Base-by-base conservation (phyloP, 805 yeast species). In the Cyberlindnera veronae region DNA sequence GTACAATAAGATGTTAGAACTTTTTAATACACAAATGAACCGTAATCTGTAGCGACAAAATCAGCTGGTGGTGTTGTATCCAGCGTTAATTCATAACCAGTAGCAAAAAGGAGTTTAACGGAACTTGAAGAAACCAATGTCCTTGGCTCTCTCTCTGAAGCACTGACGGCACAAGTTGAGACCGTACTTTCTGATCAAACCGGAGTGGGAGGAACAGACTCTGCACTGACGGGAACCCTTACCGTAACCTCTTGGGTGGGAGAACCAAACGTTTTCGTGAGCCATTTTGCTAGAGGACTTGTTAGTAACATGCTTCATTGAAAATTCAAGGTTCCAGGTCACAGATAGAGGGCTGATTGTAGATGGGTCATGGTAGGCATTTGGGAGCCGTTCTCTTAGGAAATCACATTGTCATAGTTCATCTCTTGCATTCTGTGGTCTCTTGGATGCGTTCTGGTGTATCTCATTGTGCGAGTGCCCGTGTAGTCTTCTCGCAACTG, bases 241-340 rank as follows among this genome's bases (percentile, higher is more conserved):
- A 77, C 99, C 99, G 89, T 80, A 91, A 77, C 85, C 90, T 87
- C 98, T 88, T 83, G 99, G 99, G 95, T 93, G 99, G 73, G 98
- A 90, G 84, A 76, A 93, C 99, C 99, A 93, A 83, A 91, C 95
- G 89, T 88, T 84, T 84, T 88, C 96, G 96, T 90, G 98, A 84
- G 97, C 96, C 98, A 90, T 90, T 51, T 76, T 85, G 79, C 74
- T 69, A 60, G 40, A 53, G 26, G 29, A 26, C 6, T 21, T 32
- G 59, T 57, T 55, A 54, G 58, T 52, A 50, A 20, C 27, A 8
- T 5, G 6, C n/a, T 21, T 21, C 26, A n/a, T 13, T 6, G 27
- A 13, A 5, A 5, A n/a, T 6, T 11, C 8, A 12, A 14, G 19
- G 31, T 17, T 33, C 28, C n/a, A 16, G 29, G 19, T 18, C 13